A percentile compares a stretch with the other conserved stretches of the same genome.
These are phyloP conservation scores for Handroanthus guayacan DNA, from an alignment of 257 asterid genomes.

Conservation along the genomic window DNA sequence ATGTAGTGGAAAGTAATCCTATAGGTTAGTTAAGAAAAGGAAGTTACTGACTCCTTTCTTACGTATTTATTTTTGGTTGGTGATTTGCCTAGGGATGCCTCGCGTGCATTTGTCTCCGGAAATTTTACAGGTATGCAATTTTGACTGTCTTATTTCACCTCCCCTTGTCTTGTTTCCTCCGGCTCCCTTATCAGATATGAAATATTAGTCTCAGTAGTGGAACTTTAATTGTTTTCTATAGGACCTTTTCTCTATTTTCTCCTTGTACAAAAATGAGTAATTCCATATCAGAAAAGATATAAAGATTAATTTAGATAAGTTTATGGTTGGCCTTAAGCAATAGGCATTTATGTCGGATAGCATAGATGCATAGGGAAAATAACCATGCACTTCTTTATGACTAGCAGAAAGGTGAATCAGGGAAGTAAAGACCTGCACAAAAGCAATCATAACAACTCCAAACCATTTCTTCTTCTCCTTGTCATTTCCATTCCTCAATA, in stretches of 20 bases:
- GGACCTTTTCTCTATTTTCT: neutral
- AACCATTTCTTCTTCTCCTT: neutral
- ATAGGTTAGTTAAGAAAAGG: constrained; percentile 15
- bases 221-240: constrained; percentile 6
- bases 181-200: neutral
- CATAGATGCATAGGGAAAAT: neutral
- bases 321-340: constrained; percentile 2
- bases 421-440: neutral
- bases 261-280: constrained; percentile 5
- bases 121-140: constrained; percentile 75
- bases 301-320: constrained; percentile 23
- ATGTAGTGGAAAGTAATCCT: constrained; percentile 5
- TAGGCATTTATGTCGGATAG: neutral
- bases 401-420: constrained; percentile 1
- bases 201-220: no score
- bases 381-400: neutral
- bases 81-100: constrained; percentile 75
- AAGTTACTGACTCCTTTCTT: constrained; percentile 19
- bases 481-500: neutral
- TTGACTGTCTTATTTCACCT: neutral
- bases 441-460: neutral
- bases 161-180: neutral
- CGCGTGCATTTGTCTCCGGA: constrained; percentile 95
- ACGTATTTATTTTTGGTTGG: constrained; percentile 26
- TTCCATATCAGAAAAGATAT: constrained; percentile 20